These are phyloP conservation scores for Dictyostelium brefeldianum DNA, from an alignment of 78 protist genomes.

Conservation along the genomic window DNA sequence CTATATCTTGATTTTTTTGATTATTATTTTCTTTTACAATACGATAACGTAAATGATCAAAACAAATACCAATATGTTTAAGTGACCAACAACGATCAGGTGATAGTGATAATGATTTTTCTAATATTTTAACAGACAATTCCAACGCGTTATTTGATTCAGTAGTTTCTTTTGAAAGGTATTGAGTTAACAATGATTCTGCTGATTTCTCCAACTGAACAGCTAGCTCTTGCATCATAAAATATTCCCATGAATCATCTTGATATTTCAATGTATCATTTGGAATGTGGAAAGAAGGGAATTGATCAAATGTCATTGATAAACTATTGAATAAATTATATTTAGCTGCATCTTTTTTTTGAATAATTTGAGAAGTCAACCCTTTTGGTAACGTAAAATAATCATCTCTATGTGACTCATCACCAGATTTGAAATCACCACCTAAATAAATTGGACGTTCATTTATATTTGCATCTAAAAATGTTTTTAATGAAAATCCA, in stretches of 20 bases:
- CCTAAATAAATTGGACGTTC: slow-evolving; percentile 45
- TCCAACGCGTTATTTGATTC: slow-evolving; percentile 20
- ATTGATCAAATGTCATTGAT: background rate
- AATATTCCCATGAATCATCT: slow-evolving; percentile 60
- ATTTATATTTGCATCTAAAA: slow-evolving; percentile 41
- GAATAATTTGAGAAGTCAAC: slow-evolving; percentile 20
- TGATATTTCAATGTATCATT: slow-evolving; percentile 58
- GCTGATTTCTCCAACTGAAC: slow-evolving; percentile 1
- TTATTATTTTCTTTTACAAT: background rate
- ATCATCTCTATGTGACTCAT: slow-evolving; percentile 1
- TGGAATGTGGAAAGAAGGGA: slow-evolving; percentile 33
- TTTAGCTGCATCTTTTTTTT: background rate
- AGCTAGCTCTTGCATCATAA: slow-evolving; percentile 32
- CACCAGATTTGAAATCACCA: slow-evolving; percentile 72
- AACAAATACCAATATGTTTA: slow-evolving; percentile 46
- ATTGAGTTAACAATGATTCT: slow-evolving; percentile 16
- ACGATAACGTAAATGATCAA: slow-evolving; percentile 61
- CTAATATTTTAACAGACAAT: slow-evolving; percentile 5
- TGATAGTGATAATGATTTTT: background rate
- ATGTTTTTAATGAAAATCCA: slow-evolving; percentile 54
- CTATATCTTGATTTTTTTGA: background rate
- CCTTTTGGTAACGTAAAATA: slow-evolving; percentile 28
- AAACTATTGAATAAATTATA: background rate
- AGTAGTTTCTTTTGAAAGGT: background rate
- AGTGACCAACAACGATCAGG: slow-evolving; percentile 49